Conservation (phyloP, 805 yeast species). For the Candida manassasensis region DNA sequence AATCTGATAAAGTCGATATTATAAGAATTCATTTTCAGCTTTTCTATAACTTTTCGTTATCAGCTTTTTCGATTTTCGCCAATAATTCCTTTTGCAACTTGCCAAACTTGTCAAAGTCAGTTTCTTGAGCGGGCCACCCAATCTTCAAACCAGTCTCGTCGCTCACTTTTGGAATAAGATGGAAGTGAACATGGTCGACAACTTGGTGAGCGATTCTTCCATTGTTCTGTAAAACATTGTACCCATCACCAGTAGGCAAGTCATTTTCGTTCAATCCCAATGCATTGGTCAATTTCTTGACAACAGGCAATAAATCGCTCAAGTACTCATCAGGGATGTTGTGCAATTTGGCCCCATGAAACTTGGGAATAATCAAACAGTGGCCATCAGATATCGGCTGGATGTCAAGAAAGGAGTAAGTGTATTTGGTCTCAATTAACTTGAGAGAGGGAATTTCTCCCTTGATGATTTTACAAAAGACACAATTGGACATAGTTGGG, state of each 20-base stretch:
- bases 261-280: conserved; percentile 61
- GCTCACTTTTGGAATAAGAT: conserved; percentile 85
- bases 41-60: conserved; percentile 9
- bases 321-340: conserved; percentile 88
- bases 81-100: conserved; percentile 57
- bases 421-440: conserved; percentile 74
- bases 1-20: no score
- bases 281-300: conserved; percentile 77
- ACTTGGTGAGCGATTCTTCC: conserved; percentile 94
- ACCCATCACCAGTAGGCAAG: conserved; percentile 65
- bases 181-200: conserved; percentile 96
- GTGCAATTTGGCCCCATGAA: conserved; percentile 90
- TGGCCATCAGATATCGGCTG: conserved; percentile 92
- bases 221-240: conserved; percentile 88
- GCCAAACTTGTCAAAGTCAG: conserved; percentile 70
- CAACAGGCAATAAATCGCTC: conserved; percentile 80
- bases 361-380: conserved; percentile 84
- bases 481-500: conserved; percentile 39
- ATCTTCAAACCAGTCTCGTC: conserved; percentile 71
- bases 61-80: conserved; percentile 7
- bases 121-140: conserved; percentile 91
- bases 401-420: conserved; percentile 86
- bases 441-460: conserved; percentile 95
- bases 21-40: no score
- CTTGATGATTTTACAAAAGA: conserved; percentile 91